Conservation (phyloP, 371 early-diverging fungal species). For the Chytridiales sp. region DNA sequence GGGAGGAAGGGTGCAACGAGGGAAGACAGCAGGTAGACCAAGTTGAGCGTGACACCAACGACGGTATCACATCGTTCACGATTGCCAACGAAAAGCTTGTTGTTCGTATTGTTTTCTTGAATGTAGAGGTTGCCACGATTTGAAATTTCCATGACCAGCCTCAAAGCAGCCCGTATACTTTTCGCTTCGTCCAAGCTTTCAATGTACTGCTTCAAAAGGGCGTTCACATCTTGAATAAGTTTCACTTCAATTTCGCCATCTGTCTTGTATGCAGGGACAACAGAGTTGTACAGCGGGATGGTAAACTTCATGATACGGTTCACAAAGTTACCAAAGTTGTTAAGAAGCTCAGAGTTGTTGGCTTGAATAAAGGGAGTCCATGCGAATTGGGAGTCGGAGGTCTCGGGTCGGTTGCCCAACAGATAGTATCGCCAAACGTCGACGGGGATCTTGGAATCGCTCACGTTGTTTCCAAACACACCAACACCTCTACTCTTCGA, state of each 20-base stretch:
- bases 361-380: conserved; percentile 94
- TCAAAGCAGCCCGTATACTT: conserved; percentile 76
- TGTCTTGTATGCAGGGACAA: conserved; percentile 64
- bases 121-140: conserved; percentile 94
- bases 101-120: conserved; percentile 89
- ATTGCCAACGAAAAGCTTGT: conserved; percentile 73
- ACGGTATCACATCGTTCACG: conserved; percentile 85
- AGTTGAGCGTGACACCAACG: conserved; percentile 76
- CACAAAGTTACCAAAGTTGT: conserved; percentile 98
- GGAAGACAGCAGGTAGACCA: conserved; percentile 86
- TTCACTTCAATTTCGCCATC: conserved; percentile 57
- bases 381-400: conserved; percentile 92
- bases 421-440: conserved; percentile 99
- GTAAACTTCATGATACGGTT: conserved; percentile 97
- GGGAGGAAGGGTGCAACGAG: conserved; percentile 96
- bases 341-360: conserved; percentile 95
- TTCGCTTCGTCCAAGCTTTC: conserved; percentile 82
- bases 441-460: conserved; percentile 87
- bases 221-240: conserved; percentile 83
- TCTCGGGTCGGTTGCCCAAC: conserved; percentile 96
- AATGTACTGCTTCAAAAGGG: conserved; percentile 71
- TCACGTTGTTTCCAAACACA: conserved; percentile 98
- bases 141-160: conserved; percentile 90
- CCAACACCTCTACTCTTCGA: conserved; percentile 97
- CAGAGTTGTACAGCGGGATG: conserved; percentile 76